phyloP scores from a whole-genome alignment of 2,329 filamentous ascomycete species.

The Zarea fungicola region DNA sequence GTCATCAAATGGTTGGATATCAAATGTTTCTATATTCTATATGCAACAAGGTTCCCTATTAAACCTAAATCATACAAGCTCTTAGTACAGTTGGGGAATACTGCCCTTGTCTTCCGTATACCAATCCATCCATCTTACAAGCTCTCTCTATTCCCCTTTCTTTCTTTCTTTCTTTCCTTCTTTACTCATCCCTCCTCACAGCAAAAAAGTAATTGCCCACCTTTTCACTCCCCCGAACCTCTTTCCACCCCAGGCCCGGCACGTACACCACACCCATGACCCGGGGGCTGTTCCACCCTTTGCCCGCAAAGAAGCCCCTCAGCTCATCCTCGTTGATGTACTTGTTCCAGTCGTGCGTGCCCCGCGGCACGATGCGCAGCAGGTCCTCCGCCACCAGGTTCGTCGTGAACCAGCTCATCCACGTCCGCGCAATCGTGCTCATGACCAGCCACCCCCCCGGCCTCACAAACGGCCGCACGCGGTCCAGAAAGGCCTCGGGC shows the following conservation, averaged over 20 bases:
- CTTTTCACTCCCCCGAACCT: constrained; percentile 73
- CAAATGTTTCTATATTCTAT: too few species aligned
- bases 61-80: too few species aligned
- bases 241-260: constrained; percentile 84
- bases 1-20: too few species aligned
- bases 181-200: constrained; percentile 46
- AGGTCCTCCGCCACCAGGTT: constrained; percentile 89
- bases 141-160: too few species aligned
- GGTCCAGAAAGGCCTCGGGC: constrained; percentile 67
- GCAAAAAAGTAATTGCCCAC: constrained; percentile 97
- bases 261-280: constrained; percentile 85
- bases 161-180: too few species aligned
- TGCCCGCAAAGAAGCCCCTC: constrained; percentile 46
- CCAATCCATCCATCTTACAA: too few species aligned
- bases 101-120: too few species aligned
- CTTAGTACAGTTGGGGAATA: too few species aligned
- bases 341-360: constrained; percentile 94
- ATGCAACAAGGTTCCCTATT: too few species aligned
- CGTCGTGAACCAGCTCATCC: constrained; percentile 85
- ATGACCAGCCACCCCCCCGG: constrained; percentile 92
- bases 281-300: constrained; percentile 54
- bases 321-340: constrained; percentile 88
- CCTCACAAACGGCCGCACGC: constrained; percentile 68
- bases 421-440: constrained; percentile 87
- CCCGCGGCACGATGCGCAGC: constrained; percentile 78